Evolutionary conservation across 257 asterid species (phyloP).

Genomic region (Paraleonurus japonicus): DNA sequence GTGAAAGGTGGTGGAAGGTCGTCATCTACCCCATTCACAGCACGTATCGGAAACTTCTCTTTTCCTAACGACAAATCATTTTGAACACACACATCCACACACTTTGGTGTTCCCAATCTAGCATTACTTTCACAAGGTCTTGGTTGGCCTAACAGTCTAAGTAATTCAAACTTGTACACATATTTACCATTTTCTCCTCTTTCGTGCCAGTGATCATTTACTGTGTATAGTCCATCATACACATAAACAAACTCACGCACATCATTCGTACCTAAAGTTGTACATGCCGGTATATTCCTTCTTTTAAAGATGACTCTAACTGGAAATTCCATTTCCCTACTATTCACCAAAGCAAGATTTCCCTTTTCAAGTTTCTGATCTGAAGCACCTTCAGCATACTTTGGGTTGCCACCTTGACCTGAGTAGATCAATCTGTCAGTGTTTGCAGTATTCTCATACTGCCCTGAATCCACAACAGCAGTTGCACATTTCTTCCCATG

Average conservation of each 20-base stretch:
- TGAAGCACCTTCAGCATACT: constrained; percentile 21
- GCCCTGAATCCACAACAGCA: constrained; percentile 69
- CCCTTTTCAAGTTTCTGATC: constrained; percentile 79
- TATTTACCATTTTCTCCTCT: constrained; percentile 41
- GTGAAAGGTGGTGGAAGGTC: constrained; percentile 49
- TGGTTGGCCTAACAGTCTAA: constrained; percentile 50
- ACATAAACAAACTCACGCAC: constrained; percentile 33
- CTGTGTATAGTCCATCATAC: constrained; percentile 66
- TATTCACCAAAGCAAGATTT: constrained; percentile 63
- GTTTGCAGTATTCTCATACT: constrained; percentile 39
- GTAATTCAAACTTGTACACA: constrained; percentile 64
- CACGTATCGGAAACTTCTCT: constrained; percentile 55
- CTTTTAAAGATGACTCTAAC: constrained; percentile 63
- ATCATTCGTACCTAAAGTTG: constrained; percentile 15
- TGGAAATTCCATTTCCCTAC: constrained; percentile 45
- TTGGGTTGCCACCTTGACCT: constrained; percentile 66
- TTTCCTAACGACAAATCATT: constrained; percentile 57
- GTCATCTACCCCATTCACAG: constrained; percentile 49
- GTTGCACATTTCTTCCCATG: constrained; percentile 47
- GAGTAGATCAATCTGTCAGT: constrained; percentile 50
- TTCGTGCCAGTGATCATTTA: constrained; percentile 41
- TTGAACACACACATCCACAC: constrained; percentile 10
- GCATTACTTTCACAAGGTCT: background rate
- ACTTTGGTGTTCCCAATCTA: background rate
- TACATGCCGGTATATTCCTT: constrained; percentile 25